These are phyloP conservation scores for Clonostachys chloroleuca DNA, from an alignment of 2,329 filamentous ascomycete genomes.

Conservation along the genomic window DNA sequence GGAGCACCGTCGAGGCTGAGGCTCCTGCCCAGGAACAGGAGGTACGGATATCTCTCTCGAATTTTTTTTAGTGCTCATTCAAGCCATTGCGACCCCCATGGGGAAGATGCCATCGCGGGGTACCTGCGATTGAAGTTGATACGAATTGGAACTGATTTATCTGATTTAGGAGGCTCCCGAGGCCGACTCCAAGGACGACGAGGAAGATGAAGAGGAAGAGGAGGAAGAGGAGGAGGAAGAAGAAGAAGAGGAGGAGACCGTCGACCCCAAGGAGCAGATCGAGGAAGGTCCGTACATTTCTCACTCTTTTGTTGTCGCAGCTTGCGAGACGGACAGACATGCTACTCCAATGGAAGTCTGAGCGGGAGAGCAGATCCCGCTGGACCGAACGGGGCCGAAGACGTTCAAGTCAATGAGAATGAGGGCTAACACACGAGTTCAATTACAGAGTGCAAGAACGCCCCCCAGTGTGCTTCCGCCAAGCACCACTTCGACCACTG, in stretches of 20 bases:
- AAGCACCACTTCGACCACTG: constrained; percentile 99
- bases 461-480: constrained; percentile 74
- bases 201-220: constrained; percentile 43
- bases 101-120: too few relatives aligned
- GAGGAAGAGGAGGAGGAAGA: constrained; percentile 70
- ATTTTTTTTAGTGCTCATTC: too few relatives aligned
- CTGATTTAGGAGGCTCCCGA: too few relatives aligned
- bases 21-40: constrained; percentile 54
- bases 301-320: not conserved
- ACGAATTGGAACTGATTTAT: too few relatives aligned
- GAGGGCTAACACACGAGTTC: not conserved
- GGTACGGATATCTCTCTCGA: too few relatives aligned
- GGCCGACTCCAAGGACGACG: constrained; percentile 27
- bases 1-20: constrained; percentile 61
- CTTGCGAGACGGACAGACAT: not conserved
- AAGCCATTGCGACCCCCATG: too few relatives aligned
- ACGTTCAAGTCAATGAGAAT: not conserved
- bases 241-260: constrained; percentile 79
- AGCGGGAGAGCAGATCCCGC: not conserved
- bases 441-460: constrained; percentile 78
- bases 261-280: constrained; percentile 82
- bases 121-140: too few relatives aligned
- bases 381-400: not conserved
- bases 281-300: constrained; percentile 73
- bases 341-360: not conserved